A percentile compares a stretch with the other conserved stretches of the same genome.
Conservation (phyloP, 352 stramenopile species). For the Phytophthora constricta region DNA sequence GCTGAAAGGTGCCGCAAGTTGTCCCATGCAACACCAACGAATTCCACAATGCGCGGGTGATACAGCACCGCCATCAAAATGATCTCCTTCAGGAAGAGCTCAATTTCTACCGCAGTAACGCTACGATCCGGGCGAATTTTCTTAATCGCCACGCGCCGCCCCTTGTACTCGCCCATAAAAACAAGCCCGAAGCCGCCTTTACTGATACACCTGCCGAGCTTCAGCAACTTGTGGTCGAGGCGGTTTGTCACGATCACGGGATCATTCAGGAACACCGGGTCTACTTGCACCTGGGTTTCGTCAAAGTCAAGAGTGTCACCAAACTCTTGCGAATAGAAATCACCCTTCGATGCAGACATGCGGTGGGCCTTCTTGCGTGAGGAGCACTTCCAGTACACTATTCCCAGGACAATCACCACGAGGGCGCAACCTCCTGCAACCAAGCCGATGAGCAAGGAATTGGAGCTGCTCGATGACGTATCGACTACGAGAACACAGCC, state of each 20-base stretch:
- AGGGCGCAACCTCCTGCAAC: conserved; percentile 31
- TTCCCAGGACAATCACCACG: conserved; percentile 17
- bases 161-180: conserved; percentile 52
- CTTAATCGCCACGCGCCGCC: conserved; percentile 54
- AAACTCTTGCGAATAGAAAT: conserved; percentile 36
- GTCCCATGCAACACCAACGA: conserved; percentile 56
- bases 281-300: conserved; percentile 40
- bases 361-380: conserved; percentile 20
- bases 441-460: conserved; percentile 32
- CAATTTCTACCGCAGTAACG: conserved; percentile 35
- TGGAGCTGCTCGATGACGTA: conserved; percentile 18
- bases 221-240: conserved; percentile 48
- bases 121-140: conserved; percentile 43
- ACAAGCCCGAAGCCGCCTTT: conserved; percentile 59
- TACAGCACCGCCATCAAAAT: conserved; percentile 50
- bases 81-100: conserved; percentile 55
- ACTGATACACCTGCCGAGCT: conserved; percentile 50
- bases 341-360: conserved; percentile 39
- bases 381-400: conserved; percentile 23
- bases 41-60: conserved; percentile 55
- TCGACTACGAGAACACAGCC: conserved; percentile 8
- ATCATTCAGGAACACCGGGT: conserved; percentile 45
- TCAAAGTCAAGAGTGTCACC: conserved; percentile 43
- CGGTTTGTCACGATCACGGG: conserved; percentile 55
- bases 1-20: conserved; percentile 46